A percentile compares a stretch with the other conserved stretches of the same genome.
phyloP scores from a whole-genome alignment of 768 basidiomycete genomes.

The Candolleomyces efflorescens region DNA sequence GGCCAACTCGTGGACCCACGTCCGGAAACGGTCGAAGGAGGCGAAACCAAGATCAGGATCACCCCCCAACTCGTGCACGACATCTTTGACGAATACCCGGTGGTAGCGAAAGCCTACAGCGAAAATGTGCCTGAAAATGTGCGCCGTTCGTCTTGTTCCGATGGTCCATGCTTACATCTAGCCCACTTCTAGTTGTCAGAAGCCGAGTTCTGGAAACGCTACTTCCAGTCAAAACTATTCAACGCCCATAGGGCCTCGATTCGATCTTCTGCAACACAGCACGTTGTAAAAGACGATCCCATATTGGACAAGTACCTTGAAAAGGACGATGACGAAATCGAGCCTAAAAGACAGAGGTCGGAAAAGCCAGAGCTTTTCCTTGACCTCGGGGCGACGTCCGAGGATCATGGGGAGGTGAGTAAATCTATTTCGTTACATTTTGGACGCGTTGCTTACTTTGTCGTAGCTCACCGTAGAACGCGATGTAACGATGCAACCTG shows the following conservation, averaged over 20 bases:
- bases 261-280: constrained; percentile 77
- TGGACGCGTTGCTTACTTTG: constrained; percentile 1
- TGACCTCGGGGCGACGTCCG: constrained; percentile 81
- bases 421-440: background rate
- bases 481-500: constrained; percentile 95
- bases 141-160: constrained; percentile 32
- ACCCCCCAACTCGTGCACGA: constrained; percentile 92
- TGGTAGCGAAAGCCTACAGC: constrained; percentile 86
- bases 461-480: constrained; percentile 82
- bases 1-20: constrained; percentile 87
- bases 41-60: constrained; percentile 85
- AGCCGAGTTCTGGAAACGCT: constrained; percentile 93
- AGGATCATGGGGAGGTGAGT: constrained; percentile 84
- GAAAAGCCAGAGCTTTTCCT: constrained; percentile 74
- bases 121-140: constrained; percentile 83
- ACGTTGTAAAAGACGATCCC: constrained; percentile 84
- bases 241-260: constrained; percentile 93
- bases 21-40: constrained; percentile 77
- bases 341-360: constrained; percentile 67
- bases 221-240: constrained; percentile 95
- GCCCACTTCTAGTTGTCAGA: constrained; percentile 64
- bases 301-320: constrained; percentile 98
- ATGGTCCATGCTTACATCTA: background rate
- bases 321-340: constrained; percentile 88
- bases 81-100: constrained; percentile 97